Conservation (phyloP, 345 rosid genomes). For the Eucalyptus curtisii region DNA sequence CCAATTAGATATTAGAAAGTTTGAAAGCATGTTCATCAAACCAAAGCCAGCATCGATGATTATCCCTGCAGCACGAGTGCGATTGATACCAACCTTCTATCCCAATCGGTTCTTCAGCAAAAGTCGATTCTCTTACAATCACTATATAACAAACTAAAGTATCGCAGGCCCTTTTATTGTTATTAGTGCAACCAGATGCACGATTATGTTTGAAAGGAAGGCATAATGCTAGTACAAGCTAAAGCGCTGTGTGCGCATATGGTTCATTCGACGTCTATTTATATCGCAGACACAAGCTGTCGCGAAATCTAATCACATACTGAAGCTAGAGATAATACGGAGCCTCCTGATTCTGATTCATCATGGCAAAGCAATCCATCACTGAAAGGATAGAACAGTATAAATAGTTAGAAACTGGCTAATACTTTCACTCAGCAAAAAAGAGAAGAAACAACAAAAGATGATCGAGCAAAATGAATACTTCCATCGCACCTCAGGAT, state of each 20-base stretch:
- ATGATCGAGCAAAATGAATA: neutral
- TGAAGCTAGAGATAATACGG: neutral
- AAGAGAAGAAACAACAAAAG: neutral
- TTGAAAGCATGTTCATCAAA: neutral
- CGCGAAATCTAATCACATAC: neutral
- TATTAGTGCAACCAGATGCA: neutral
- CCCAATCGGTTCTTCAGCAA: neutral
- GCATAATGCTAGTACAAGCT: neutral
- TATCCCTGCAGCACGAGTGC: neutral
- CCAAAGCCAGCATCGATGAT: neutral
- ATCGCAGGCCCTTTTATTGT: neutral
- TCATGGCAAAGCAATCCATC: neutral
- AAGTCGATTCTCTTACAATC: neutral
- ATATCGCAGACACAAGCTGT: neutral
- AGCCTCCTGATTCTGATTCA: neutral
- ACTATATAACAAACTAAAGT: neutral
- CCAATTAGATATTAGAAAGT: neutral
- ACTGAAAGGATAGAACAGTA: neutral
- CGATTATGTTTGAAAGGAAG: neutral
- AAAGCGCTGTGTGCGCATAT: neutral
- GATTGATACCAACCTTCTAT: neutral
- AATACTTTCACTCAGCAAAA: neutral
- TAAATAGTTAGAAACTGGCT: neutral
- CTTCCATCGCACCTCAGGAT: conserved; percentile 4
- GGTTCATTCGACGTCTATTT: neutral